Conservation (phyloP, 768 basidiomycete species). For the Trametes cinnabarina region DNA sequence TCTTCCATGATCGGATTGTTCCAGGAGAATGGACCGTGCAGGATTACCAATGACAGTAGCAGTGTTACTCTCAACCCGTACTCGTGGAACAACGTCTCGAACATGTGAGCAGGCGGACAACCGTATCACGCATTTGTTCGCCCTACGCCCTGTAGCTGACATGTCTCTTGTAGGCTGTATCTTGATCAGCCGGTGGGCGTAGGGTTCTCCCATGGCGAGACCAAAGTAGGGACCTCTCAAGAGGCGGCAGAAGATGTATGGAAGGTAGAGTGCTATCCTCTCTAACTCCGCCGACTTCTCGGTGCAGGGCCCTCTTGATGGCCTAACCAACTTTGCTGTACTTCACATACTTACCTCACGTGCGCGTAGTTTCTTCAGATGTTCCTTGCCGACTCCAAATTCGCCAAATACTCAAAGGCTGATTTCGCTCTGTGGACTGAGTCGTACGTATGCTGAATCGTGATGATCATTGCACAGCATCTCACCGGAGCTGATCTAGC, state of each 20-base stretch:
- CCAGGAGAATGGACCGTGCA: slow-evolving; percentile 42
- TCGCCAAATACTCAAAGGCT: slow-evolving; percentile 43
- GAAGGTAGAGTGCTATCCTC: slow-evolving; percentile 31
- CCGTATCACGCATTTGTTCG: not conserved
- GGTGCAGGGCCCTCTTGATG: not conserved
- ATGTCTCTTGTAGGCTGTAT: slow-evolving; percentile 37
- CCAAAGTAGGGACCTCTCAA: slow-evolving; percentile 50
- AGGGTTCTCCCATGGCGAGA: slow-evolving; percentile 59
- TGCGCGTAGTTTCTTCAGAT: slow-evolving; percentile 52
- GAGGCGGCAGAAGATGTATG: slow-evolving; percentile 58
- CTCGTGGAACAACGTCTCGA: slow-evolving; percentile 59
- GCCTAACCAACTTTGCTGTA: not conserved
- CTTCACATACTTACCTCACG: not conserved
- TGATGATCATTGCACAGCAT: slow-evolving; percentile 15
- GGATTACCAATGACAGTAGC: slow-evolving; percentile 53
- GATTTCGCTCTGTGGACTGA: slow-evolving; percentile 65
- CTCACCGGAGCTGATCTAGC: slow-evolving; percentile 11
- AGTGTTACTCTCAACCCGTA: slow-evolving; percentile 51
- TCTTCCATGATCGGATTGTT: slow-evolving; percentile 39
- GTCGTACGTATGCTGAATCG: slow-evolving; percentile 35
- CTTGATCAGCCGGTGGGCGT: slow-evolving; percentile 64
- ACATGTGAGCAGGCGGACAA: slow-evolving; percentile 34
- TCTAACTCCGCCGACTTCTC: slow-evolving; percentile 1
- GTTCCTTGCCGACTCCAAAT: slow-evolving; percentile 54
- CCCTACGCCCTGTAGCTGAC: not conserved